A percentile compares a stretch with the other conserved stretches of the same genome.
Evolutionary conservation across 768 basidiomycete genomes (phyloP).

Genomic region (Podaxis rugospora): DNA sequence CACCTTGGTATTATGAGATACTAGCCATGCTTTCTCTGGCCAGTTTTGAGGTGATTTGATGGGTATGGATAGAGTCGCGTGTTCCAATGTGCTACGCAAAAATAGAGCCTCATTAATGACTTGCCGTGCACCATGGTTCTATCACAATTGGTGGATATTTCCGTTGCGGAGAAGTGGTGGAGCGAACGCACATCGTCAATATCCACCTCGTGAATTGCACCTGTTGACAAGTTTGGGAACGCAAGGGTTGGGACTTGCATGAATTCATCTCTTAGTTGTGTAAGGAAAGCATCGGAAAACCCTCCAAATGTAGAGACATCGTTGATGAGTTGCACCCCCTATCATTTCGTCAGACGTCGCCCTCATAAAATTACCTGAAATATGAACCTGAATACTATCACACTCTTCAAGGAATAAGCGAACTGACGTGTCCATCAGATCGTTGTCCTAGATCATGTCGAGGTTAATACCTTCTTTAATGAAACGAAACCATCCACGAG

Average conservation of each 20-base stretch:
- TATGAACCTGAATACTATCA: constrained; percentile 61
- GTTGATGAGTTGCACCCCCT: constrained; percentile 70
- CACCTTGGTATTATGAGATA: constrained; percentile 25
- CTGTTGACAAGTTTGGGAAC: constrained; percentile 54
- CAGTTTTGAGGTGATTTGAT: constrained; percentile 42
- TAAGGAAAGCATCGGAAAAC: constrained; percentile 56
- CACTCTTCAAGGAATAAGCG: constrained; percentile 72
- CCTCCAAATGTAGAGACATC: constrained; percentile 63
- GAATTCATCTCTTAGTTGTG: constrained; percentile 63
- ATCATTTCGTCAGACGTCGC: background rate
- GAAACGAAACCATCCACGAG: background rate
- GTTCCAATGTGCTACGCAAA: constrained; percentile 44
- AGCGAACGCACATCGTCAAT: constrained; percentile 39
- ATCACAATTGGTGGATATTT: constrained; percentile 7
- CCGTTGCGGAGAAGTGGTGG: constrained; percentile 3
- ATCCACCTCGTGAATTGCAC: constrained; percentile 26
- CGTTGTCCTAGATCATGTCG: constrained; percentile 40
- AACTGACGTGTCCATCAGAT: constrained; percentile 65
- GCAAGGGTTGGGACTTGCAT: constrained; percentile 54
- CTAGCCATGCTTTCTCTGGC: constrained; percentile 22
- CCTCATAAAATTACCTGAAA: background rate
- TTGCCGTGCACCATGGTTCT: constrained; percentile 35
- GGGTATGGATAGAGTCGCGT: constrained; percentile 47
- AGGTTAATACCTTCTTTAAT: background rate
- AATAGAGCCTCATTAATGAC: constrained; percentile 62